Conservation (phyloP, 139 green algal genomes). For the Pycnococcus provasolii region DNA sequence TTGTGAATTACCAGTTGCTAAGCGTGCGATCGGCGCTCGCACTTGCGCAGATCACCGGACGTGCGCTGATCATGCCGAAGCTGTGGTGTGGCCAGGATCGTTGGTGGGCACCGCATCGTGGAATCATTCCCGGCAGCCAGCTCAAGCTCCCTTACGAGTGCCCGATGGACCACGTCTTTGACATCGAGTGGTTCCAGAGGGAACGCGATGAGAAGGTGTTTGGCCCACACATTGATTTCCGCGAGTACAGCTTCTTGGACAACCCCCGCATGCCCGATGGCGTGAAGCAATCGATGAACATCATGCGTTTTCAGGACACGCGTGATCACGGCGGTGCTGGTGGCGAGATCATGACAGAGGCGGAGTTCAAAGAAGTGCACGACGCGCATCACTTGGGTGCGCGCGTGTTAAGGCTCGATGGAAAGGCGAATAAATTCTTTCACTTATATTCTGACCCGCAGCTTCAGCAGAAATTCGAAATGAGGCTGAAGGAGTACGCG, state of each 20-base stretch:
- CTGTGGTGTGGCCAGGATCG: conserved; percentile 73
- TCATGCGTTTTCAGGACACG: not conserved
- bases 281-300: conserved; percentile 14
- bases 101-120: conserved; percentile 77
- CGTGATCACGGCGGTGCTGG: not conserved
- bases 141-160: conserved; percentile 67
- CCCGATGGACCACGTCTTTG: conserved; percentile 79
- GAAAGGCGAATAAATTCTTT: conserved; percentile 35
- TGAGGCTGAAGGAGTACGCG: conserved; percentile 45
- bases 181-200: conserved; percentile 52
- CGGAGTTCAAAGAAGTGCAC: not conserved
- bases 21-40: conserved; percentile 48
- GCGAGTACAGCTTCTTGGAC: conserved; percentile 65
- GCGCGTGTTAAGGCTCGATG: conserved; percentile 5
- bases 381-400: not conserved
- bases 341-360: not conserved
- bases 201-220: conserved; percentile 18
- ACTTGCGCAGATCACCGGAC: conserved; percentile 42
- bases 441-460: conserved; percentile 32
- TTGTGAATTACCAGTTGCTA: conserved; percentile 67
- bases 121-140: conserved; percentile 60
- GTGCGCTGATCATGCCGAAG: conserved; percentile 51
- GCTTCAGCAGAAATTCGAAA: conserved; percentile 41
- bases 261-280: conserved; percentile 37
- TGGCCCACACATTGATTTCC: conserved; percentile 42